Conservation (phyloP, 1,139 yeast species). For the Ashbya aceris region DNA sequence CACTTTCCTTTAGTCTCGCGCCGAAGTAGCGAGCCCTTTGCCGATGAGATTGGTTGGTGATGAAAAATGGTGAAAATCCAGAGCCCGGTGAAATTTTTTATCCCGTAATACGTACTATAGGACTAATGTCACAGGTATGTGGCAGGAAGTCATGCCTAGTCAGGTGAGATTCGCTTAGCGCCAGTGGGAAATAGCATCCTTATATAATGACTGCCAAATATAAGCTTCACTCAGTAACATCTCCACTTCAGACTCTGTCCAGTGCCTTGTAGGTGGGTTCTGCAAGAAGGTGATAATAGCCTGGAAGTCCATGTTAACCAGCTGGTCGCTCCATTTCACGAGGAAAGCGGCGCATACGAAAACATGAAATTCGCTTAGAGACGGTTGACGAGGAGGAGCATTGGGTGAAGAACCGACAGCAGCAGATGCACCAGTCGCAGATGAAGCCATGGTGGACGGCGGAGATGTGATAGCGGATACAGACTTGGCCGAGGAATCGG, state of each 20-base stretch:
- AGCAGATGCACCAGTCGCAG: constrained; percentile 6
- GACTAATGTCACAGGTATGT: too few relatives aligned
- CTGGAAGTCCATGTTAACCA: constrained; percentile 86
- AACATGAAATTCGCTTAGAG: constrained; percentile 87
- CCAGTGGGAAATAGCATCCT: constrained; percentile 79
- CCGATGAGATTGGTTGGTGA: too few relatives aligned
- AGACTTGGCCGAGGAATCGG: constrained; percentile 10
- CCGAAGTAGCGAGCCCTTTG: too few relatives aligned
- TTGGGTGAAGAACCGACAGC: constrained; percentile 6
- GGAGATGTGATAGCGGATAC: not conserved
- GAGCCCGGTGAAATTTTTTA: too few relatives aligned
- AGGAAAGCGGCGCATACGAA: constrained; percentile 98
- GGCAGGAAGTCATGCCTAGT: too few relatives aligned
- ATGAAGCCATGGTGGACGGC: constrained; percentile 4
- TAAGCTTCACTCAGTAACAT: constrained; percentile 89
- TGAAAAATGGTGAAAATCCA: too few relatives aligned
- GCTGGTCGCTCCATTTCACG: constrained; percentile 70
- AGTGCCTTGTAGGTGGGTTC: constrained; percentile 71
- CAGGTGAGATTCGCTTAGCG: constrained; percentile 18
- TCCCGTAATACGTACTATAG: too few relatives aligned
- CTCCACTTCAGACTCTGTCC: constrained; percentile 90
- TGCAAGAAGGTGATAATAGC: constrained; percentile 86
- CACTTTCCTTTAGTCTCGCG: too few relatives aligned
- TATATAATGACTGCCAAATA: constrained; percentile 90
- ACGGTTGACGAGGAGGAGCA: constrained; percentile 34